Evolutionary conservation across 2,329 filamentous ascomycete species (phyloP), one percentile per base, ranked within the genome.

Genomic region (Drechslerella dactyloides): DNA sequence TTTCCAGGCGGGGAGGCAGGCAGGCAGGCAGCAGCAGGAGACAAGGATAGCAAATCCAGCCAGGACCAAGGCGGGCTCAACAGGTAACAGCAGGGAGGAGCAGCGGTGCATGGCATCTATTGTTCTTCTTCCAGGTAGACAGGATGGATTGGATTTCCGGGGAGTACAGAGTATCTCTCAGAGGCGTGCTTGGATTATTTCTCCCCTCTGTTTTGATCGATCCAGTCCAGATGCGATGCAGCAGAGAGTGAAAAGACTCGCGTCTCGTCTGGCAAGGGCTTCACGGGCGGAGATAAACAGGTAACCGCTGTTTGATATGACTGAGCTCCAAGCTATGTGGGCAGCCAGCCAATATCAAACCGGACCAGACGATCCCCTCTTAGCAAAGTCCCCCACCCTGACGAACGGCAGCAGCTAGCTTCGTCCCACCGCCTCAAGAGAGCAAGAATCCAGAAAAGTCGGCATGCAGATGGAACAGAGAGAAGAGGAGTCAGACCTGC

Each of bases 401-500:
- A 63, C 37, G 21, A 42, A 63, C 24, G 46, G 53, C 62, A 52
- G 62, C 53, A 70, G 48, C 51, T 54, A 35, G 46, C 63, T 58
- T 24, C 42, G 24, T 48, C 40, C 59, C 59, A 54, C 66, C 58
- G 53, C 46, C 35, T 19, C n/a, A 48, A 59, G 63, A 70, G 66
- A 70, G 66, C 58, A 64, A 58, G 66, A 70, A 64, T 70, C 66
- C 66, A 70, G 66, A 57, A 62, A 59, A 35, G 8, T 59, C 50
- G 48, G 61, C 42, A 65, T 72, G 60, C 56, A 70, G 66, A 48
- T 64, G 60, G 56, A 57, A 59, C 62, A 72, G 46, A 60, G 68
- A 70, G 61, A 65, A 40, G 40, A 65, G 61, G 61, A 65, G 61
- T 74, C 94, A 94, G 89, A 99, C 94, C 94, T 99, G 94, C 94